phyloP scores from a whole-genome alignment of 2,329 filamentous ascomycete species.

The Trichophyton rubrum region DNA sequence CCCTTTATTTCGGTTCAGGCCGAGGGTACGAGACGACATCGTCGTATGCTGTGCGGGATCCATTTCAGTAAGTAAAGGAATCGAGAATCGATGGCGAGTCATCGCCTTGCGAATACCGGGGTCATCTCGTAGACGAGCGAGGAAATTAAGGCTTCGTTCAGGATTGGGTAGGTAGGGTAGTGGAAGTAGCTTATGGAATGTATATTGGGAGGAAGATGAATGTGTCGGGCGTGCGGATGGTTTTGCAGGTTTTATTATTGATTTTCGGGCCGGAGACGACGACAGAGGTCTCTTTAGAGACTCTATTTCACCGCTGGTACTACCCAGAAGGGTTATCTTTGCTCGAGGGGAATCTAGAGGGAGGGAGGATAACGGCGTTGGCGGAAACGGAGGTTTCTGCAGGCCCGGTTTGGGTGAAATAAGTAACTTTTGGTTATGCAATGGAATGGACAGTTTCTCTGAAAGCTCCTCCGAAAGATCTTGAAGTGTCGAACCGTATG shows the following conservation, averaged over 20 bases:
- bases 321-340: conserved; percentile 38
- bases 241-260: conserved; percentile 13
- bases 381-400: conserved; percentile 33
- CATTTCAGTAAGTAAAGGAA: conserved; percentile 88
- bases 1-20: conserved; percentile 74
- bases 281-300: conserved; percentile 28
- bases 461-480: conserved; percentile 29
- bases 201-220: conserved; percentile 44
- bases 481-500: conserved; percentile 39
- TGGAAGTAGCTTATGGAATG: conserved; percentile 65
- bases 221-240: conserved; percentile 21
- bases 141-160: conserved; percentile 55
- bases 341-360: conserved; percentile 26
- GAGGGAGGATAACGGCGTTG: conserved; percentile 24
- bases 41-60: conserved; percentile 74
- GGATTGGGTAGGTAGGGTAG: conserved; percentile 67
- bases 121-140: conserved; percentile 66
- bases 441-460: conserved; percentile 26
- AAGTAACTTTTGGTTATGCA: conserved; percentile 34
- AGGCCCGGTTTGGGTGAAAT: conserved; percentile 38
- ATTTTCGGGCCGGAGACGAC: conserved; percentile 16
- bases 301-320: conserved; percentile 30
- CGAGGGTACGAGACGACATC: conserved; percentile 68
- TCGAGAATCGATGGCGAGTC: conserved; percentile 70
- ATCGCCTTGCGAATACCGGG: conserved; percentile 75